Evolutionary conservation across 2,329 filamentous ascomycete species (phyloP).

Genomic region (Helicocarpus griseus): DNA sequence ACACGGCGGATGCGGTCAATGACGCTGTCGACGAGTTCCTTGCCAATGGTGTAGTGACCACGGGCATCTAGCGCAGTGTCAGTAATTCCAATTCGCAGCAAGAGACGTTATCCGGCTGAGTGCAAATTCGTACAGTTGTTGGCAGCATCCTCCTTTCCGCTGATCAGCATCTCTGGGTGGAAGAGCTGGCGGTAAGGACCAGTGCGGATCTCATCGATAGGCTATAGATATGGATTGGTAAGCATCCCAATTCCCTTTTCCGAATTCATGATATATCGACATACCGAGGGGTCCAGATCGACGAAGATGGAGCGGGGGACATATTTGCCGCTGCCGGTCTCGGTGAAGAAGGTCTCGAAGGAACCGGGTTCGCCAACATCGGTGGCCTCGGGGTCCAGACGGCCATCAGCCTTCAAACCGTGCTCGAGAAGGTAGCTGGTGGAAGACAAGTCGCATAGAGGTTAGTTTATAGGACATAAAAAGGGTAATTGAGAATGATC

Average conservation of each 20-base stretch:
- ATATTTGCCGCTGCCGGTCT: slow-evolving; percentile 56
- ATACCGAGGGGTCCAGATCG: slow-evolving; percentile 54
- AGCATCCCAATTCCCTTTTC: neutral
- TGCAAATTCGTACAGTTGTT: slow-evolving; percentile 48
- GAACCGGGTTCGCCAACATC: slow-evolving; percentile 46
- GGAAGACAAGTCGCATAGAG: neutral
- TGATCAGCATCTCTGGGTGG: slow-evolving; percentile 57
- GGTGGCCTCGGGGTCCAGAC: slow-evolving; percentile 45
- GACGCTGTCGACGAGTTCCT: slow-evolving; percentile 55
- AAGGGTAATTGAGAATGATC: neutral
- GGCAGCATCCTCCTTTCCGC: slow-evolving; percentile 59
- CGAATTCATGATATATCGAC: slow-evolving; percentile 12
- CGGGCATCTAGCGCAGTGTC: slow-evolving; percentile 44
- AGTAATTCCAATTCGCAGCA: neutral
- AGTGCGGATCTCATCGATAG: slow-evolving; percentile 58
- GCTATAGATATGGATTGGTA: slow-evolving; percentile 27
- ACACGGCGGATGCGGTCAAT: slow-evolving; percentile 56
- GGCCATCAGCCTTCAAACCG: slow-evolving; percentile 52
- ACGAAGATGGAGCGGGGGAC: slow-evolving; percentile 59
- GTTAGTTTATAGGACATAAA: neutral
- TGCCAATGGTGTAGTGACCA: slow-evolving; percentile 60
- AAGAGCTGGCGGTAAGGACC: slow-evolving; percentile 54
- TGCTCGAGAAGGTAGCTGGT: slow-evolving; percentile 57
- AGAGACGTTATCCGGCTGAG: neutral
- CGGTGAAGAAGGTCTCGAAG: slow-evolving; percentile 58